Evolutionary conservation across 2,329 filamentous ascomycete genomes (phyloP).

Genomic region (Alternaria gansuensis): DNA sequence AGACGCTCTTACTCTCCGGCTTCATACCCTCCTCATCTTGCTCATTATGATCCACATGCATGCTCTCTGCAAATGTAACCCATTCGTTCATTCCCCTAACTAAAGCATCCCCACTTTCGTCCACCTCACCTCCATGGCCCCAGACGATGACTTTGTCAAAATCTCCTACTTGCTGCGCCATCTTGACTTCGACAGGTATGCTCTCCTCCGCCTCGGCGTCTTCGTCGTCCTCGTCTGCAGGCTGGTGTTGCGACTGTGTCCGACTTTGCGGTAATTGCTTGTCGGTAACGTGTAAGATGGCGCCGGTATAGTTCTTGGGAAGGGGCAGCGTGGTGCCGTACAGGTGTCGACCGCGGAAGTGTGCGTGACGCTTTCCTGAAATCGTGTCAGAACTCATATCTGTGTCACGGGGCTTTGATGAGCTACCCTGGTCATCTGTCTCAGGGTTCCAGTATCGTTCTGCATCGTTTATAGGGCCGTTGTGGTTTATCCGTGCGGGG

Average conservation of each 20-base stretch:
- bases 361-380: constrained; percentile 27
- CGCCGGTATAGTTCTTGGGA: constrained; percentile 74
- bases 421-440: constrained; percentile 42
- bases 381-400: not conserved
- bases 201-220: constrained; percentile 31
- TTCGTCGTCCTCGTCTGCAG: constrained; percentile 30
- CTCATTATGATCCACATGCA: constrained; percentile 39
- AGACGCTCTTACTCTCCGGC: not conserved
- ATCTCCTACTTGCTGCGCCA: constrained; percentile 68
- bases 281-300: constrained; percentile 43
- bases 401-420: not conserved
- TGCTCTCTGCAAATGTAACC: constrained; percentile 74
- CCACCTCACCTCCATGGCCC: constrained; percentile 76
- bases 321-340: constrained; percentile 72
- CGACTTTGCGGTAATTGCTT: constrained; percentile 29
- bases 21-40: constrained; percentile 8
- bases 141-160: constrained; percentile 85
- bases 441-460: constrained; percentile 75
- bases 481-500: constrained; percentile 81
- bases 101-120: constrained; percentile 72
- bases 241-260: constrained; percentile 2
- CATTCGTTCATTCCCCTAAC: constrained; percentile 81
- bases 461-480: constrained; percentile 72
- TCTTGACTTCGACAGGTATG: constrained; percentile 43
- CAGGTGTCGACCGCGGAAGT: constrained; percentile 76